Conservation (phyloP, 2,329 filamentous ascomycete species). For the Chaetomium strumarium region DNA sequence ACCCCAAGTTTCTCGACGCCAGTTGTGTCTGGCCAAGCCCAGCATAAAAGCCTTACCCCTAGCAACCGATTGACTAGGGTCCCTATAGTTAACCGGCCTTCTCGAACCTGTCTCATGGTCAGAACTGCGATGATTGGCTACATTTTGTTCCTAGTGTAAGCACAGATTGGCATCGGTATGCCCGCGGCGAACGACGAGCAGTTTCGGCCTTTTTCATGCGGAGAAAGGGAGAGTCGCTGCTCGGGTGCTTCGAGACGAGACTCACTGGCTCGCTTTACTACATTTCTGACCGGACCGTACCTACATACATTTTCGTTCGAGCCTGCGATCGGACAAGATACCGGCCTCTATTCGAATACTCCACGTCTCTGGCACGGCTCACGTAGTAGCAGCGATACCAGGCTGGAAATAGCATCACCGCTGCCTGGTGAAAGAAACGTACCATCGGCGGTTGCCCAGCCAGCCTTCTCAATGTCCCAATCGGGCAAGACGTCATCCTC, state of each 20-base stretch:
- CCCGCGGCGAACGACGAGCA: background rate
- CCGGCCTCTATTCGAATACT: background rate
- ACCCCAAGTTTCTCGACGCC: constrained; percentile 11
- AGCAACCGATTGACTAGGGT: constrained; percentile 10
- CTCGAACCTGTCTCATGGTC: background rate
- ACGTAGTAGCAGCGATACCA: too few species aligned
- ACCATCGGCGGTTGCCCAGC: background rate
- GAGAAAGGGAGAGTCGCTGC: background rate
- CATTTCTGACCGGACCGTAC: background rate
- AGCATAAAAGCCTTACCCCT: constrained; percentile 1
- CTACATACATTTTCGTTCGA: background rate
- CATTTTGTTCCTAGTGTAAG: background rate
- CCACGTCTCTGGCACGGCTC: background rate
- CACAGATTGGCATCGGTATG: constrained; percentile 4
- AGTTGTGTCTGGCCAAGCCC: constrained; percentile 14
- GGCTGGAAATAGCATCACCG: constrained; percentile 19
- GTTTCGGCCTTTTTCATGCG: background rate
- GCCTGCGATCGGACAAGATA: background rate
- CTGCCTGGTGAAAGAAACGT: constrained; percentile 10
- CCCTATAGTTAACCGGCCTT: background rate
- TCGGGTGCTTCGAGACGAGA: background rate
- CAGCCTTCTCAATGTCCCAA: constrained; percentile 10
- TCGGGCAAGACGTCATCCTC: constrained; percentile 22
- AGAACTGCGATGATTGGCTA: constrained; percentile 6
- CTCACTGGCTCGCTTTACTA: too few species aligned